These are phyloP conservation scores for Nothophytophthora sp. DNA, from an alignment of 352 stramenopile species.

Conservation along the genomic window DNA sequence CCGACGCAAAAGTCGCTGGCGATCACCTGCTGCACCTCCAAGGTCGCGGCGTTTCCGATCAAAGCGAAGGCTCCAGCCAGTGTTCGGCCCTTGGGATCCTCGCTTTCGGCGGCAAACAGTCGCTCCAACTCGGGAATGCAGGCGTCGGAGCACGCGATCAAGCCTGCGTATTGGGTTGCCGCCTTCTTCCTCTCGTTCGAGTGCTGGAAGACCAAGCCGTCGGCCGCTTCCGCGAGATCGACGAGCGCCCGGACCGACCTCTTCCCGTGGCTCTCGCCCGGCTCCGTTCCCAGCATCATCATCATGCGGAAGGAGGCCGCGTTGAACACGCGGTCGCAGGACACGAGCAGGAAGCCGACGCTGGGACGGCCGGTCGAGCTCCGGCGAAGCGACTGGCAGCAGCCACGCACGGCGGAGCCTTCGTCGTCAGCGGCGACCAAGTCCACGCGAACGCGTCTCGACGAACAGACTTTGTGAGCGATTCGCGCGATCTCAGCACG, in stretches of 20 bases:
- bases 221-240: conserved; percentile 18
- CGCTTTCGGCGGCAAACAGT: conserved; percentile 3
- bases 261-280: neutral
- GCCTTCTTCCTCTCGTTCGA: neutral
- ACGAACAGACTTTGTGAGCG: conserved; percentile 5
- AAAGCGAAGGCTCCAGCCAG: neutral
- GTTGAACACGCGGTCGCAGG: conserved; percentile 19
- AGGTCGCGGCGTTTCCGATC: neutral
- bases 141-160: conserved; percentile 15
- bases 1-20: conserved; percentile 31
- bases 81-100: neutral
- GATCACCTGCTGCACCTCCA: conserved; percentile 16
- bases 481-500: neutral
- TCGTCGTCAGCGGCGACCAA: conserved; percentile 2
- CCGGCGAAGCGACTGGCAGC: neutral
- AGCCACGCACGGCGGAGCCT: neutral
- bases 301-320: conserved; percentile 30
- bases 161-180: conserved; percentile 7
- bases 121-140: conserved; percentile 9
- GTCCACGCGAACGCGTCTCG: conserved; percentile 7
- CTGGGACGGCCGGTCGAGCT: too few species aligned
- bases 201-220: too few species aligned
- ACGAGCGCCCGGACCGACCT: conserved; percentile 16
- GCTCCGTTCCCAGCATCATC: conserved; percentile 1
- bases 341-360: conserved; percentile 16